Percentiles rank a stretch among this genome's conserved stretches.
These are phyloP conservation scores for Cephalotrichum gorgonifer DNA, from an alignment of 2,329 filamentous ascomycete genomes.

Conservation along the genomic window DNA sequence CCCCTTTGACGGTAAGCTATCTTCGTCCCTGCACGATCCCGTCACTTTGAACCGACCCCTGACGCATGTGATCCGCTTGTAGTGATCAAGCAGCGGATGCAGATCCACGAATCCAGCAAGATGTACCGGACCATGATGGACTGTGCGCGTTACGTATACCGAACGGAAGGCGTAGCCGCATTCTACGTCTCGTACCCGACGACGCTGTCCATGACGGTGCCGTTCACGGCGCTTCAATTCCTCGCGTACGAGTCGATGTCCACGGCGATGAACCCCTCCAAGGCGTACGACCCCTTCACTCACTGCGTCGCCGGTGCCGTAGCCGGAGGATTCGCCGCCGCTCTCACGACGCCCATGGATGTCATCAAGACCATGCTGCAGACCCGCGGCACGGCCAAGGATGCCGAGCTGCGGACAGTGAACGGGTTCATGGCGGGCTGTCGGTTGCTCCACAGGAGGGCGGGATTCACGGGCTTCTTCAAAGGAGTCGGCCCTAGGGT, in stretches of 20 bases:
- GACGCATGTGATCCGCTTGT: slow-evolving; percentile 2
- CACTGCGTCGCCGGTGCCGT: slow-evolving; percentile 89
- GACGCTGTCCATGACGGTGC: slow-evolving; percentile 95
- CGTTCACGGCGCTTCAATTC: slow-evolving; percentile 94
- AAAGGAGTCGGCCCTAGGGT: slow-evolving; percentile 85
- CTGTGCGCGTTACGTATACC: slow-evolving; percentile 82
- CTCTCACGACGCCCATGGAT: slow-evolving; percentile 89
- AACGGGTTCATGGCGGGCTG: slow-evolving; percentile 73
- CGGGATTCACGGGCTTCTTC: slow-evolving; percentile 82
- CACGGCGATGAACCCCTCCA: slow-evolving; percentile 79
- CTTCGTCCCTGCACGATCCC: neutral
- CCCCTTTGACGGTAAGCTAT: slow-evolving; percentile 76
- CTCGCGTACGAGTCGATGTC: slow-evolving; percentile 96
- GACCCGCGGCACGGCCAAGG: slow-evolving; percentile 74
- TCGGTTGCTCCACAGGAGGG: slow-evolving; percentile 68
- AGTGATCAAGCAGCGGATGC: slow-evolving; percentile 99
- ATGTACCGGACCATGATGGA: slow-evolving; percentile 78
- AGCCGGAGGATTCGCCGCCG: slow-evolving; percentile 87
- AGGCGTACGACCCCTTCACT: slow-evolving; percentile 82
- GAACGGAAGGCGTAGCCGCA: slow-evolving; percentile 74
- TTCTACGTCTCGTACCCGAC: slow-evolving; percentile 99
- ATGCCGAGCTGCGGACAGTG: slow-evolving; percentile 75
- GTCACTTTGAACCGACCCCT: neutral
- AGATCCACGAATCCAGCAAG: slow-evolving; percentile 84
- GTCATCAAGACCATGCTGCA: slow-evolving; percentile 97